Percentiles rank a stretch among this genome's conserved stretches.
Conservation (phyloP, 805 yeast species). For the Candida loeiensis region DNA sequence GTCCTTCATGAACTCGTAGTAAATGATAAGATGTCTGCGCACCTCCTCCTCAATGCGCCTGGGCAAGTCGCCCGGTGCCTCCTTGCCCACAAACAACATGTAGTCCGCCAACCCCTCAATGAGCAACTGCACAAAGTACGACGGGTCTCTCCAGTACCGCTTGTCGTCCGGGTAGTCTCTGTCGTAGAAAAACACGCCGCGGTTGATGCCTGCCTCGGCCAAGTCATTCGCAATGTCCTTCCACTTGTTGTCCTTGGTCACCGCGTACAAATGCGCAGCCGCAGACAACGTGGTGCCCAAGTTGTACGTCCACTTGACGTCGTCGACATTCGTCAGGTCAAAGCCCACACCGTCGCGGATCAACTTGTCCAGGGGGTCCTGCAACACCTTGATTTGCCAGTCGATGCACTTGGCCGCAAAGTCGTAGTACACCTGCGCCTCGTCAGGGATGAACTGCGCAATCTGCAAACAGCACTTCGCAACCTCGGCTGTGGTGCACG, state of each 20-base stretch:
- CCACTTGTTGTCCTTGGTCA: slow-evolving; percentile 53
- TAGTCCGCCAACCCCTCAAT: slow-evolving; percentile 70
- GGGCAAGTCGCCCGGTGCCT: slow-evolving; percentile 34
- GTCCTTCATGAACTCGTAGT: slow-evolving; percentile 55
- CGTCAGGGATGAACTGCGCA: slow-evolving; percentile 50
- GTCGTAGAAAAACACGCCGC: slow-evolving; percentile 55
- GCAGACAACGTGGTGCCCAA: slow-evolving; percentile 63
- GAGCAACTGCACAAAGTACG: slow-evolving; percentile 60
- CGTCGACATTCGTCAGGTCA: slow-evolving; percentile 40
- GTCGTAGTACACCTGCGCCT: slow-evolving; percentile 43
- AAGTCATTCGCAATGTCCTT: slow-evolving; percentile 40
- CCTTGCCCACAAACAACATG: slow-evolving; percentile 45
- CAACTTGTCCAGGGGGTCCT: slow-evolving; percentile 52
- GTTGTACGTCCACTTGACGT: slow-evolving; percentile 63
- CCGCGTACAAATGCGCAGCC: slow-evolving; percentile 45
- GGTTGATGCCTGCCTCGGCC: slow-evolving; percentile 58
- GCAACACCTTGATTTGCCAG: slow-evolving; percentile 52
- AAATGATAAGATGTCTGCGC: slow-evolving; percentile 52
- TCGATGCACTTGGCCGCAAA: slow-evolving; percentile 60
- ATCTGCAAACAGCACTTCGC: slow-evolving; percentile 60
- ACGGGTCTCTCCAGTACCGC: slow-evolving; percentile 62
- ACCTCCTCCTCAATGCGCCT: slow-evolving; percentile 42
- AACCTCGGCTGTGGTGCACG: slow-evolving; percentile 66
- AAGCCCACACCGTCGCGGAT: slow-evolving; percentile 60
- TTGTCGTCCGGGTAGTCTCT: slow-evolving; percentile 55